Percentiles rank a stretch among this genome's conserved stretches.
These are phyloP conservation scores for Entophlyctis luteolus DNA, from an alignment of 192 early-diverging fungal species.

Conservation along the genomic window DNA sequence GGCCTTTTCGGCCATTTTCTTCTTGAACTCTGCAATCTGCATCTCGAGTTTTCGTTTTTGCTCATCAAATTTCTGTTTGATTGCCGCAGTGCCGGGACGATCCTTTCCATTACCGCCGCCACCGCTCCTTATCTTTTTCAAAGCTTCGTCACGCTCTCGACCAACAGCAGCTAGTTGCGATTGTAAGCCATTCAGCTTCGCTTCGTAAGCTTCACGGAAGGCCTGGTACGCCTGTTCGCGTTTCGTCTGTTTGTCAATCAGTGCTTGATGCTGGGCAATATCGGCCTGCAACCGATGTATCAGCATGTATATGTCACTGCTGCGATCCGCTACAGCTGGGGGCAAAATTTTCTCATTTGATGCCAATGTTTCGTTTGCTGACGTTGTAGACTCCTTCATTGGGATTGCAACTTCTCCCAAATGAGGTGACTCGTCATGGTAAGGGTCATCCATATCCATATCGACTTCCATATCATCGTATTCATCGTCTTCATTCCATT, in stretches of 20 bases:
- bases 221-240: slow-evolving; percentile 46
- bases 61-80: slow-evolving; percentile 42
- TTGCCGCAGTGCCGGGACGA: slow-evolving; percentile 27
- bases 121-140: slow-evolving; percentile 49
- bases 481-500: slow-evolving; percentile 11
- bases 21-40: slow-evolving; percentile 38
- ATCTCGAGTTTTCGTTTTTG: slow-evolving; percentile 39
- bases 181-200: slow-evolving; percentile 62
- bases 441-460: background rate
- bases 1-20: slow-evolving; percentile 40
- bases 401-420: background rate
- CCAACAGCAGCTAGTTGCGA: slow-evolving; percentile 50
- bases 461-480: background rate
- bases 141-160: slow-evolving; percentile 61
- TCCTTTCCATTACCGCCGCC: background rate
- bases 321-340: slow-evolving; percentile 1
- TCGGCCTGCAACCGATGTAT: slow-evolving; percentile 49
- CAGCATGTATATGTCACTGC: slow-evolving; percentile 37
- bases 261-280: slow-evolving; percentile 48
- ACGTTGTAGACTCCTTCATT: background rate
- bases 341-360: no score
- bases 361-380: background rate
- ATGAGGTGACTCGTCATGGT: no score
- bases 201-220: slow-evolving; percentile 58
- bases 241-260: slow-evolving; percentile 34